Conservation (phyloP, 495 filamentous ascomycete genomes). For the Cryomyces antarcticus region DNA sequence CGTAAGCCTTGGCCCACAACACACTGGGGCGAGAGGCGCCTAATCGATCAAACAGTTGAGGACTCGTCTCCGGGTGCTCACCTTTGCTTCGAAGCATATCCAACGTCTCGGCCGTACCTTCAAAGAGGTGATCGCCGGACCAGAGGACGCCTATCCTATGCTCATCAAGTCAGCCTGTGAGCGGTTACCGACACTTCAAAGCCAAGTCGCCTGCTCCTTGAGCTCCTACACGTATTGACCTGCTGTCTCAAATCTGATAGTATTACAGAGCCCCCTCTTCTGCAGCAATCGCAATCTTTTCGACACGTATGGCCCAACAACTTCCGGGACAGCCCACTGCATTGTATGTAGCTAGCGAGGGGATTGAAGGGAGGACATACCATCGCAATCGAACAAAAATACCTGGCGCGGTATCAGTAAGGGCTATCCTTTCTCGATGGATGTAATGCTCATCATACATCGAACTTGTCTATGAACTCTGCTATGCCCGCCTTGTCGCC, state of each 20-base stretch:
- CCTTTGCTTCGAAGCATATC: conserved; percentile 62
- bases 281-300: too few relatives aligned
- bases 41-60: neutral
- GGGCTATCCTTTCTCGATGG: neutral
- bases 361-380: conserved; percentile 26
- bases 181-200: too few relatives aligned
- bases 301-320: too few relatives aligned
- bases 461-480: conserved; percentile 73
- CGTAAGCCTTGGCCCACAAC: neutral
- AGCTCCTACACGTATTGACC: too few relatives aligned
- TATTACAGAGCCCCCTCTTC: too few relatives aligned
- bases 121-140: conserved; percentile 81
- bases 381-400: conserved; percentile 95
- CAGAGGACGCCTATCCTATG: conserved; percentile 67
- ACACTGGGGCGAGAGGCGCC: neutral
- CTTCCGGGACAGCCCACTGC: too few relatives aligned
- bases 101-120: conserved; percentile 62
- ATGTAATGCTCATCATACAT: conserved; percentile 37
- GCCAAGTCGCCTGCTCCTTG: too few relatives aligned
- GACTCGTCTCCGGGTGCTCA: conserved; percentile 14
- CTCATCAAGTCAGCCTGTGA: neutral
- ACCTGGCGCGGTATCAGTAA: conserved; percentile 31
- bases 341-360: neutral
- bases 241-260: too few relatives aligned
- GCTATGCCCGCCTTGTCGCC: conserved; percentile 54